Base-by-base conservation (phyloP, 2,329 filamentous ascomycete genomes). In the Phaeosphaeria sp. region DNA sequence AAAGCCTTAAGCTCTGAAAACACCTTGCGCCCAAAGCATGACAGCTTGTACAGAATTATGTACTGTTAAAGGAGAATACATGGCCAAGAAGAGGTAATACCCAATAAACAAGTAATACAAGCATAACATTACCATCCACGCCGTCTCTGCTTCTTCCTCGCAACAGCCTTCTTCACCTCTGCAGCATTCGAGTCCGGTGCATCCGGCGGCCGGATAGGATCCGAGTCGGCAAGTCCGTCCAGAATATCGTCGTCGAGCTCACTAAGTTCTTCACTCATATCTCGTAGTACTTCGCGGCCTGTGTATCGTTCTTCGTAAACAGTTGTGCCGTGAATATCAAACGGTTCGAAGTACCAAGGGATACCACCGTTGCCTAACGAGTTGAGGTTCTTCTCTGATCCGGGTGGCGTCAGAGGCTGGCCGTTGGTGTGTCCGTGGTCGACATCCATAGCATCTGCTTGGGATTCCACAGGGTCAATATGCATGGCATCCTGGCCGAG, bases 191-290 rank as follows among this genome's bases (percentile, higher is more conserved):
- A 56, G 43, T 66, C 72, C 11, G 67, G 64, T 27, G 60, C 63
- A 51, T 72, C 73, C n/a, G 56, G 53, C 22, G 69, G 68, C 17
- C 66, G 60, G 11, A 72, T 33, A 39, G 73, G 69, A 49, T 76
- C 75, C 7, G 72, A 67, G 48, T 72, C 74, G 36, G 75, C 75
- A 24, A 78, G 67, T 18, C 90, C 91, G 68, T 91, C 89, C 56
- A 97, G 82, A 78, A 94, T 92, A 51, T 96, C 93, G 64, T 97
- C 93, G 68, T 96, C 93, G 74, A 97, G 88, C 72, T 97, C 94
- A 55, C 91, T 96, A 21, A 97, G 83, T 66, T 94, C 91, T 76
- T 97, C 93, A 68, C 91, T 96, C 77, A 94, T 88, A 15, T 83
- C 86, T 27, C 87, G 83, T 64, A 87, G 80, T n/a, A 90, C 87